Percentiles rank a stretch among this genome's conserved stretches.
Conservation (phyloP, 2,329 filamentous ascomycete species). For the Pezicula carpinea region DNA sequence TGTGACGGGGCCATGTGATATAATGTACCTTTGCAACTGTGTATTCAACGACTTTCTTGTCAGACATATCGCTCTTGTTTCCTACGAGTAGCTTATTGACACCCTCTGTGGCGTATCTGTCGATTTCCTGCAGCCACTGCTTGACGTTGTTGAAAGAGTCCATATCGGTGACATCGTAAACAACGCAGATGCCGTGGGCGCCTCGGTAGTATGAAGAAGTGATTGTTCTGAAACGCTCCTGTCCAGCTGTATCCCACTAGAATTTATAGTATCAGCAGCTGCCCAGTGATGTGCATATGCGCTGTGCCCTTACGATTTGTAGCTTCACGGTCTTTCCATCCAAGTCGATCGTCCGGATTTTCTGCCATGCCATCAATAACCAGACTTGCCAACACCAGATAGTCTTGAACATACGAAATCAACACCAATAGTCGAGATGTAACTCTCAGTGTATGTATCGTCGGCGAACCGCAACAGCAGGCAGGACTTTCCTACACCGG, state of each 20-base stretch:
- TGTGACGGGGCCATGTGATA: constrained; percentile 15
- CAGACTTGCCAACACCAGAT: neutral
- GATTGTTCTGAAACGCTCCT: constrained; percentile 99
- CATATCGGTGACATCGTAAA: constrained; percentile 99
- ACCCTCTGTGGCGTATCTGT: constrained; percentile 97
- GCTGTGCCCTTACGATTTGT: constrained; percentile 75
- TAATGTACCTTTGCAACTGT: constrained; percentile 89
- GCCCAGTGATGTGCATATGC: neutral
- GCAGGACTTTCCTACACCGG: constrained; percentile 99
- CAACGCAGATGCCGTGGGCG: constrained; percentile 97
- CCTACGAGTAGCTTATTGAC: constrained; percentile 99
- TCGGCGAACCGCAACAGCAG: constrained; percentile 96
- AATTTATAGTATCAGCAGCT: constrained; percentile 27
- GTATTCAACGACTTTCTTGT: constrained; percentile 99
- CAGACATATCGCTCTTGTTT: constrained; percentile 99
- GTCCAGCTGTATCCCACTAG: constrained; percentile 98
- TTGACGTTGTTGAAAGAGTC: constrained; percentile 99
- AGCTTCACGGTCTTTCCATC: constrained; percentile 99
- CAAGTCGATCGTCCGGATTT: constrained; percentile 99
- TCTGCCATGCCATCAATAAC: constrained; percentile 51
- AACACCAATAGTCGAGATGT: constrained; percentile 99
- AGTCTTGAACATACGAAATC: constrained; percentile 71
- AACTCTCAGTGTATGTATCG: constrained; percentile 98
- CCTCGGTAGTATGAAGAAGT: constrained; percentile 99
- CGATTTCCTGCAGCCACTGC: constrained; percentile 99